Conservation (phyloP, 805 yeast genomes). For the Starmerella floris region DNA sequence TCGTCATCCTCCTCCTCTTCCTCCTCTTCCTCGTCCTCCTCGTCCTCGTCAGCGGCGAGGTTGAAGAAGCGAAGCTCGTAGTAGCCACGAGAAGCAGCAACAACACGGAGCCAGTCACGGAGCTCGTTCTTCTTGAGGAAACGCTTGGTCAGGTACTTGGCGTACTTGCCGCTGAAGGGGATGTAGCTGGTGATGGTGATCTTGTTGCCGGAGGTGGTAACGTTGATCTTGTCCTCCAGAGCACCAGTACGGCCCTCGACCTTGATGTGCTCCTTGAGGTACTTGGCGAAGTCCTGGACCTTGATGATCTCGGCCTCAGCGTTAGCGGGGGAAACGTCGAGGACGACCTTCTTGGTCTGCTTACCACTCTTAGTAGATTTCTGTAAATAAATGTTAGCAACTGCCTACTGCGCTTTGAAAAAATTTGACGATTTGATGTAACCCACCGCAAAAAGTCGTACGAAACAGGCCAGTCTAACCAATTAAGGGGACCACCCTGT, state of each 20-base stretch:
- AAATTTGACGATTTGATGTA: constrained; percentile 16
- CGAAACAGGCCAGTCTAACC: neutral
- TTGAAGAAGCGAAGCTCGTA: constrained; percentile 99
- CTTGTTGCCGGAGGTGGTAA: constrained; percentile 67
- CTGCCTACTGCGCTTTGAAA: constrained; percentile 56
- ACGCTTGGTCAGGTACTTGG: constrained; percentile 98
- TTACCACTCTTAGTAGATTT: constrained; percentile 52
- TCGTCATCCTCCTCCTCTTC: constrained; percentile 24
- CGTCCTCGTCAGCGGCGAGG: constrained; percentile 90
- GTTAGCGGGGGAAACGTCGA: constrained; percentile 93
- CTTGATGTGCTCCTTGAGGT: constrained; percentile 98
- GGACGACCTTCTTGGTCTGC: constrained; percentile 70
- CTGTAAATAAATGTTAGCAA: constrained; percentile 31
- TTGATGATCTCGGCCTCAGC: constrained; percentile 97
- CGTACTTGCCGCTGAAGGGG: constrained; percentile 99
- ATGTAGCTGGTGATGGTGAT: constrained; percentile 81
- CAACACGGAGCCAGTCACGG: constrained; percentile 99
- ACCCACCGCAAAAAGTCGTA: constrained; percentile 20
- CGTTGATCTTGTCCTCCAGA: constrained; percentile 89
- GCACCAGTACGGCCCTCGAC: constrained; percentile 92
- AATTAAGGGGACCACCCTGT: neutral
- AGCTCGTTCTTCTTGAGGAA: constrained; percentile 99
- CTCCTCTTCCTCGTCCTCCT: constrained; percentile 70
- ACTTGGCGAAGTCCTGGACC: constrained; percentile 94
- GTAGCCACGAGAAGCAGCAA: constrained; percentile 85